phyloP scores from a whole-genome alignment of 2,329 filamentous ascomycete species.

The Fusarium nanum region DNA sequence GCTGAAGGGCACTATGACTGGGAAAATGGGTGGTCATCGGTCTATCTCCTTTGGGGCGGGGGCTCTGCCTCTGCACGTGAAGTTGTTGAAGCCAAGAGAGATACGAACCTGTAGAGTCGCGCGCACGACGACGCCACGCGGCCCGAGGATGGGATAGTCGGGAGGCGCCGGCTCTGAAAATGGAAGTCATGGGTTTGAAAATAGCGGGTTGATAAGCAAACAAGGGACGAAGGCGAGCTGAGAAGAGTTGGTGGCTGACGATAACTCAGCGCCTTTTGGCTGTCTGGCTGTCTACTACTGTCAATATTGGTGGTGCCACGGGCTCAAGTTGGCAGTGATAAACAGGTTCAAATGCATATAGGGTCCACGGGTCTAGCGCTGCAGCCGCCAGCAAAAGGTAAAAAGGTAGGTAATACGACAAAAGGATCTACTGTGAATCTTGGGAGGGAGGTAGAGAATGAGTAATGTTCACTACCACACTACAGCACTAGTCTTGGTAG shows the following conservation, averaged over 20 bases:
- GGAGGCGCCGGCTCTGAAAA: conserved; percentile 35
- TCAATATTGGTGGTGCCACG: conserved; percentile 17
- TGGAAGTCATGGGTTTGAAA: conserved; percentile 44
- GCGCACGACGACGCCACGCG: conserved; percentile 43
- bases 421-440: conserved; percentile 12
- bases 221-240: conserved; percentile 32
- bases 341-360: conserved; percentile 39
- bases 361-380: conserved; percentile 36
- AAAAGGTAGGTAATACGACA: background rate
- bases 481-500: background rate
- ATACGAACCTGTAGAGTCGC: conserved; percentile 36
- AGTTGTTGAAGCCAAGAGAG: conserved; percentile 33
- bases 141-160: conserved; percentile 30
- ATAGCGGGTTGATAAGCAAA: conserved; percentile 33
- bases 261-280: conserved; percentile 23
- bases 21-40: conserved; percentile 45
- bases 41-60: conserved; percentile 24
- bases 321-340: conserved; percentile 35
- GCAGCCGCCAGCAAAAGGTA: conserved; percentile 33
- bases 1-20: conserved; percentile 10
- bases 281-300: background rate
- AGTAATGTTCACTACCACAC: conserved; percentile 7
- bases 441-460: conserved; percentile 5
- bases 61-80: conserved; percentile 44
- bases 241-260: conserved; percentile 38